Base-by-base conservation (phyloP, 176 grass and related monocot species). In the Leersia perrieri region DNA sequence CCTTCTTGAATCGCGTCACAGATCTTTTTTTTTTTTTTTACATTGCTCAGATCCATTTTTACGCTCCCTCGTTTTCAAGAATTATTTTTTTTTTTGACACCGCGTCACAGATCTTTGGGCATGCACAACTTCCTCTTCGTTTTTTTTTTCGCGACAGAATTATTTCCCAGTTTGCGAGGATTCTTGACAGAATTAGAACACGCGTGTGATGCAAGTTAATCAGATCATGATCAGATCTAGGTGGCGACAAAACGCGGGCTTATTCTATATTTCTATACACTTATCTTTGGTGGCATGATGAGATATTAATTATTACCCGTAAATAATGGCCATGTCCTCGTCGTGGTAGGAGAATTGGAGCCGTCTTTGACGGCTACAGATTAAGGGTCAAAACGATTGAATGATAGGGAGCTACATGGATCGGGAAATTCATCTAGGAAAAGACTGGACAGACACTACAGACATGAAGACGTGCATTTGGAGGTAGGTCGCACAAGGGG, bases 271-370 rank as follows among this genome's bases (percentile, higher is more conserved):
- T 44, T 82, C 38, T 73, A 63, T 14, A 73, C 36, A 12, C 67
- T 71, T 41, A 16, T 74, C 35, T 12, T 57, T 74, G 36, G 32
- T 36, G 7, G 61, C 61, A 14, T 23, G 11, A 29, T 67, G n/a
- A 36, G n/a, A n/a, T n/a, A n/a, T n/a, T n/a, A 72, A 60, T 66
- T 53, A 85, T 81, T 28, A 18, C 1, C n/a, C n/a, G 40, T 81
- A 76, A 72, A 68, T 20, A 82, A 82, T 82, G 77, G 72, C 0
- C 33, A 70, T 57, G 83, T 89, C 87, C 35, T 72, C 65, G 31
- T 72, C 72, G 57, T 38, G 41, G 42, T 80, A 69, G 75, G 70
- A 36, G 66, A 14, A 10, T n/a, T 2, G 80, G 63, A 80, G 38
- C 47, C 44, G 13, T 75, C 63, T 63, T 61, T 57, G 55, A 71